phyloP scores from a whole-genome alignment of 495 filamentous ascomycete species.

The Penicillium dipodomyicola region DNA sequence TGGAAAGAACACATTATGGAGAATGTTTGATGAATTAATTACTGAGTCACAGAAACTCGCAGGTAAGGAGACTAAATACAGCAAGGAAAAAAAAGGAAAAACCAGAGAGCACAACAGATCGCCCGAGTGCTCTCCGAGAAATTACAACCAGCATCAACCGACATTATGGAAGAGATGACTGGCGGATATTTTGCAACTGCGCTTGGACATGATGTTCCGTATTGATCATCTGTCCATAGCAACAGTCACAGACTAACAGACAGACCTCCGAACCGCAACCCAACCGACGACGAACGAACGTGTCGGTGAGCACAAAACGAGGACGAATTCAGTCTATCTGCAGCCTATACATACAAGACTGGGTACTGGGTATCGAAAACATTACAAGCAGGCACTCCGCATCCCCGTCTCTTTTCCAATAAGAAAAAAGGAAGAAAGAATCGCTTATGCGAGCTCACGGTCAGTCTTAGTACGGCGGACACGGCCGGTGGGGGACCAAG shows the following conservation, averaged over 20 bases:
- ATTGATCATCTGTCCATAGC: background rate
- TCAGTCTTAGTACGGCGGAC: conserved; percentile 52
- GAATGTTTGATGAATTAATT: conserved; percentile 24
- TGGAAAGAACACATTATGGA: conserved; percentile 10
- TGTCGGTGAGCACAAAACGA: background rate
- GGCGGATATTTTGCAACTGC: conserved; percentile 15
- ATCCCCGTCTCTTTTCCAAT: conserved; percentile 5
- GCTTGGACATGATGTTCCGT: background rate
- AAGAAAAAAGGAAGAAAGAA: background rate
- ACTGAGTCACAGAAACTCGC: conserved; percentile 13
- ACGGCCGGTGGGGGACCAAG: conserved; percentile 88
- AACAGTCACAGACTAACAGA: conserved; percentile 9
- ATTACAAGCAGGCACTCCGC: conserved; percentile 24
- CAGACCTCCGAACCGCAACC: background rate
- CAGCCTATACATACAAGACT: conserved; percentile 23
- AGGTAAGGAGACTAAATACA: conserved; percentile 23
- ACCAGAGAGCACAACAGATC: background rate
- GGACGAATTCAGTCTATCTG: background rate
- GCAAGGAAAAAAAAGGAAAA: conserved; percentile 20
- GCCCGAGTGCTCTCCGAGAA: conserved; percentile 14
- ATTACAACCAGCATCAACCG: conserved; percentile 11
- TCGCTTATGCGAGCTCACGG: conserved; percentile 37
- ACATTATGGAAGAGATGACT: conserved; percentile 1
- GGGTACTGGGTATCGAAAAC: conserved; percentile 44
- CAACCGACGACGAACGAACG: conserved; percentile 15